Percentiles rank a stretch among this genome's conserved stretches.
Evolutionary conservation across 805 yeast genomes (phyloP).

Genomic region (Candida berthetii): DNA sequence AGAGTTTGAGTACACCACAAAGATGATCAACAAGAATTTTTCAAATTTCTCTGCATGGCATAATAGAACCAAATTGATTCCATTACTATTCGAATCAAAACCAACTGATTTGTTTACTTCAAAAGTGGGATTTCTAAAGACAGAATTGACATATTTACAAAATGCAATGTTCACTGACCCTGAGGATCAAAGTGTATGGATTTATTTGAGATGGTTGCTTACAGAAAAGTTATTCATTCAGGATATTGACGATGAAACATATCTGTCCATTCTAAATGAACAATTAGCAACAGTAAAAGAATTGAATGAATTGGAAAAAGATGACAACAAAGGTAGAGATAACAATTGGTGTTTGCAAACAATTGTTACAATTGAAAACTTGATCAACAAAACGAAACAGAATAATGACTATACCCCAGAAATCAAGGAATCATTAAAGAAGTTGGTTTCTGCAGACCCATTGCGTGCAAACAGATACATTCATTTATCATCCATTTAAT

Average conservation of each 20-base stretch:
- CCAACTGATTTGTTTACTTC: constrained; percentile 21
- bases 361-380: constrained; percentile 37
- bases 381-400: constrained; percentile 15
- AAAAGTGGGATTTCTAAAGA: constrained; percentile 29
- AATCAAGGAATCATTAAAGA: constrained; percentile 29
- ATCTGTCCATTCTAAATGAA: constrained; percentile 30
- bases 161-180: constrained; percentile 92
- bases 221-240: constrained; percentile 24
- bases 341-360: constrained; percentile 75
- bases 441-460: constrained; percentile 54
- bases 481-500: constrained; percentile 22
- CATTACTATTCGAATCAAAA: constrained; percentile 33
- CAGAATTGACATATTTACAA: constrained; percentile 64
- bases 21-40: constrained; percentile 73
- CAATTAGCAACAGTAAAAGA: constrained; percentile 49
- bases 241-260: constrained; percentile 22
- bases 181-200: constrained; percentile 91
- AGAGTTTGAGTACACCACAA: constrained; percentile 76
- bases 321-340: constrained; percentile 50
- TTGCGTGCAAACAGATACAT: constrained; percentile 54
- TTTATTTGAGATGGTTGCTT: constrained; percentile 77
- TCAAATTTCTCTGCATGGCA: constrained; percentile 98
- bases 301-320: constrained; percentile 66
- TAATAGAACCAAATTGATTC: constrained; percentile 68
- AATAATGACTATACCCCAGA: constrained; percentile 19